phyloP scores from a whole-genome alignment of 2,329 filamentous ascomycete genomes.

The Xylaria arbuscula region DNA sequence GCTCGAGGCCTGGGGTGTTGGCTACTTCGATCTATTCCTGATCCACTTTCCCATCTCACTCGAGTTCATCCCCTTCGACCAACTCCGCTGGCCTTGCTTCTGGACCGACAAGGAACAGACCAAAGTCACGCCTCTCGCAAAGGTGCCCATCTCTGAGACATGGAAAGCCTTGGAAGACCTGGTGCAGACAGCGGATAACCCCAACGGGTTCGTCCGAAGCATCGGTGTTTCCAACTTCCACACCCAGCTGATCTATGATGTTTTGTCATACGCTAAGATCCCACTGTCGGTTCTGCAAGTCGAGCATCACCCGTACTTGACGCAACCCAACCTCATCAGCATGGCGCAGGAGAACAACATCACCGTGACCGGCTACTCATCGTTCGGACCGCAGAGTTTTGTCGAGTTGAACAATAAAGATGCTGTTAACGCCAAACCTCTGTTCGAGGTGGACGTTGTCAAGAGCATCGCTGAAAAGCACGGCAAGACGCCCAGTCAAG shows the following conservation, averaged over 20 bases:
- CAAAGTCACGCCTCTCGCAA: constrained; percentile 62
- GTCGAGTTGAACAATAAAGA: constrained; percentile 46
- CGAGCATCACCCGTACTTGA: constrained; percentile 86
- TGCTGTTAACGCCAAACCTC: constrained; percentile 45
- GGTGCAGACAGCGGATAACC: constrained; percentile 66
- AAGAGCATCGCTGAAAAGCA: constrained; percentile 66
- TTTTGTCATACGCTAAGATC: constrained; percentile 81
- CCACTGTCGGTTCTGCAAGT: constrained; percentile 82
- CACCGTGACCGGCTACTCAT: constrained; percentile 71
- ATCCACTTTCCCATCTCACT: constrained; percentile 70
- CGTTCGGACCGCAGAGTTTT: constrained; percentile 66
- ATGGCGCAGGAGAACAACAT: constrained; percentile 68
- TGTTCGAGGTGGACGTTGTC: constrained; percentile 55
- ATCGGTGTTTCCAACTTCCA: constrained; percentile 90
- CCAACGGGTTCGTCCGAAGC: constrained; percentile 72
- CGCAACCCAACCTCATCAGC: constrained; percentile 65
- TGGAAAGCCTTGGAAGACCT: constrained; percentile 84
- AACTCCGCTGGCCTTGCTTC: constrained; percentile 55
- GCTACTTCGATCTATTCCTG: constrained; percentile 76
- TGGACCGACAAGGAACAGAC: constrained; percentile 58
- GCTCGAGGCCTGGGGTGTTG: constrained; percentile 70
- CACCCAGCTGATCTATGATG: constrained; percentile 78
- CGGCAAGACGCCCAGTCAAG: constrained; percentile 70
- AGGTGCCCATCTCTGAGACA: constrained; percentile 81
- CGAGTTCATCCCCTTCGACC: constrained; percentile 57